Percentiles rank a stretch among this genome's conserved stretches.
Conservation (phyloP, 768 basidiomycete species). For the Auricularia sp. region DNA sequence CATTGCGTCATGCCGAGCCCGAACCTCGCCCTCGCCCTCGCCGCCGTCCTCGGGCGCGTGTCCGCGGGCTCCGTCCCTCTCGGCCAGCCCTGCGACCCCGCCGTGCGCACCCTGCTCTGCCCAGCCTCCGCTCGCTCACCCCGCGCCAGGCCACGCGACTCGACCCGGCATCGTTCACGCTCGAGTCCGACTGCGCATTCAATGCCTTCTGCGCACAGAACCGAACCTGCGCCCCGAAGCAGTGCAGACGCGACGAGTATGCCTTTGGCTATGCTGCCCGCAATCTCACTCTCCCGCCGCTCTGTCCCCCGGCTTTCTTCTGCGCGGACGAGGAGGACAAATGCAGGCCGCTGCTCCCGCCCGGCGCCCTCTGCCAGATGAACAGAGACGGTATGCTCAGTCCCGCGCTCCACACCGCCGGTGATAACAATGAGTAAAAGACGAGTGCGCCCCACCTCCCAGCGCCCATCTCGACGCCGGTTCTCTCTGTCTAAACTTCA, state of each 20-base stretch:
- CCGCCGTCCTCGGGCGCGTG: constrained; percentile 12
- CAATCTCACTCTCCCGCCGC: constrained; percentile 39
- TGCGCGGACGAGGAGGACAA: constrained; percentile 76
- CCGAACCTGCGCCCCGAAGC: constrained; percentile 49
- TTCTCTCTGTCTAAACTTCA: constrained; percentile 69
- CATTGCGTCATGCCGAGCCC: background rate
- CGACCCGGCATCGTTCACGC: constrained; percentile 64
- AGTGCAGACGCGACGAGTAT: constrained; percentile 68
- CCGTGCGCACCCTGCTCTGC: background rate
- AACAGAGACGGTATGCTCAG: constrained; percentile 65
- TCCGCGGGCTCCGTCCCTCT: constrained; percentile 38
- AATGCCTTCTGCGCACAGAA: constrained; percentile 53
- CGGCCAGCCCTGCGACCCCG: constrained; percentile 39
- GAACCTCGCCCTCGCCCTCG: background rate
- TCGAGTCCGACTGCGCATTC: constrained; percentile 68
- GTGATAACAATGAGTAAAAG: constrained; percentile 26
- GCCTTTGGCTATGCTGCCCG: constrained; percentile 55
- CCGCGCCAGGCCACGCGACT: constrained; percentile 30
- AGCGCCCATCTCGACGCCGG: constrained; percentile 32
- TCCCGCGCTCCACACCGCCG: background rate
- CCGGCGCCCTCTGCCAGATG: constrained; percentile 68
- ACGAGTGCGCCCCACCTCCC: constrained; percentile 65
- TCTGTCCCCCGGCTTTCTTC: constrained; percentile 55
- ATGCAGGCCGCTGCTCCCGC: constrained; percentile 52
- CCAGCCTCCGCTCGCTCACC: background rate